phyloP scores from a whole-genome alignment of 345 rosid genomes.

The Heritiera fomes region DNA sequence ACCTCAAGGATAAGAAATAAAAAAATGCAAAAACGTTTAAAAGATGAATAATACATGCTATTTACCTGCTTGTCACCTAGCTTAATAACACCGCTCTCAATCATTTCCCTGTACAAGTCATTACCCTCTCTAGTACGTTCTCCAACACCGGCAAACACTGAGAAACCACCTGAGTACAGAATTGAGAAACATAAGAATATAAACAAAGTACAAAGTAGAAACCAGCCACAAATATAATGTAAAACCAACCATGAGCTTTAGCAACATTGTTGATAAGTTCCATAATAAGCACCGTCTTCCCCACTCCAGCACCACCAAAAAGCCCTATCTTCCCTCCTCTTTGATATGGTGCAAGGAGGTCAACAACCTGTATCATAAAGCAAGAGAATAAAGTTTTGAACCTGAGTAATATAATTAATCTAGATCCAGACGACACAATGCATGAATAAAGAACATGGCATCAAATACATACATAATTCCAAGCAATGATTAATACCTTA shows the following conservation, averaged over 20 bases:
- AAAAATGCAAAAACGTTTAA: neutral
- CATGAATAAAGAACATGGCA: neutral
- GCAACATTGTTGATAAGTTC: conserved; percentile 98
- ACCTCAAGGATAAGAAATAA: neutral
- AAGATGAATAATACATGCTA: neutral
- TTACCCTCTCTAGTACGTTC: conserved; percentile 98
- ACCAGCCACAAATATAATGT: neutral
- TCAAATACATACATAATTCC: neutral
- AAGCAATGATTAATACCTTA: conserved; percentile 47
- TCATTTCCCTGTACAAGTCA: conserved; percentile 98
- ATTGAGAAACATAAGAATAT: neutral
- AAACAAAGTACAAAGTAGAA: neutral
- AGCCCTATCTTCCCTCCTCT: conserved; percentile 99
- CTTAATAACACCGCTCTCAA: conserved; percentile 99
- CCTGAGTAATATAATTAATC: neutral
- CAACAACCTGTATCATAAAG: conserved; percentile 64
- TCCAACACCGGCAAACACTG: conserved; percentile 99
- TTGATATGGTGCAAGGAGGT: conserved; percentile 98
- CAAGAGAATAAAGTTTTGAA: neutral
- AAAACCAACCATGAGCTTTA: conserved; percentile 81
- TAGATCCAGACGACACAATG: neutral
- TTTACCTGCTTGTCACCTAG: conserved; percentile 93
- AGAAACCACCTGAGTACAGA: conserved; percentile 82
- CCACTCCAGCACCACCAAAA: conserved; percentile 99
- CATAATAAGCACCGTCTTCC: conserved; percentile 98